Evolutionary conservation across 306 rosid genomes (phyloP), one percentile per base, ranked within the genome.

Genomic region (Delonix regia): DNA sequence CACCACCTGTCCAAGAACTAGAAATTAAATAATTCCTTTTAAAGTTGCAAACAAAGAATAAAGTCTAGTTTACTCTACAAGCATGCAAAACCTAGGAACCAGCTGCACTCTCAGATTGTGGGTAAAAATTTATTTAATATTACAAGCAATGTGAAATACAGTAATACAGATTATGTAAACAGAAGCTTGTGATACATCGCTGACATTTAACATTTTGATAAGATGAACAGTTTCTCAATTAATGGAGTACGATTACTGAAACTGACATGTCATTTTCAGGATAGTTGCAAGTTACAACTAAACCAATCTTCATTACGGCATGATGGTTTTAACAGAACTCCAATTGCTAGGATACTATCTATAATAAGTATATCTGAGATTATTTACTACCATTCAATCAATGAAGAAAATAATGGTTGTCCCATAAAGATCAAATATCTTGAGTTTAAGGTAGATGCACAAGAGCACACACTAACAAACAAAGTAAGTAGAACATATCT

Each of bases 381-480:
- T 19, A 28, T 47, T 51, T 74, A 28, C 18, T n/a, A 15, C 13
- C 24, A 77, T 55, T 25, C 47, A 11, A 48, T 51, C 60, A 64
- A 79, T 36, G 19, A 47, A 62, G 73, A 42, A 47, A 42, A 55
- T 34, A 53, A 30, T 19, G 55, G 49, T 44, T 41, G 27, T 55
- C 38, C 57, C 7, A 2, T 42, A 36, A 60, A 75, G 67, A 69
- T 39, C 25, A 36, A 48, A 47, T 73, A 39, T 19, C 28, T 49
- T 15, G 42, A 61, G 30, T 75, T 48, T 27, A 25, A 15, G 47
- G 28, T 14, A 72, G 30, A 57, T 25, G 57, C 14, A 10, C 42
- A 75, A n/a, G 64, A 30, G 62, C 74, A 49, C 61, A 24, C 60
- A 51, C 52, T 33, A 61, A 49, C 15, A 38, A 65, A 56, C 16